Percentiles rank a stretch among this genome's conserved stretches.
phyloP scores from a whole-genome alignment of 1,284 basidiomycete genomes.

The Cutaneotrichosporon sp. region DNA sequence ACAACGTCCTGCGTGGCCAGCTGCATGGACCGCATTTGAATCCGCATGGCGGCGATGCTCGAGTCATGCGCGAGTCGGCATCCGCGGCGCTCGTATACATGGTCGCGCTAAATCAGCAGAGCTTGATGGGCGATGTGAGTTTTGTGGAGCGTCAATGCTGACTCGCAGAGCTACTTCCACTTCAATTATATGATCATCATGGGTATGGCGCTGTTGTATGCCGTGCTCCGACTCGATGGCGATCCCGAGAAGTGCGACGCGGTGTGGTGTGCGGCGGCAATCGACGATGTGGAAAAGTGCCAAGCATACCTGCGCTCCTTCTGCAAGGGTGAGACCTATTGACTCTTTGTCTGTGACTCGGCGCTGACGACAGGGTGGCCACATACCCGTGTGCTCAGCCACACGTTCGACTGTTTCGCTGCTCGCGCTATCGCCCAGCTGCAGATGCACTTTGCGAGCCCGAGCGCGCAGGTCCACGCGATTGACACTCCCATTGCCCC shows the following conservation, averaged over 20 bases:
- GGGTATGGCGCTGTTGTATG: conserved; percentile 8
- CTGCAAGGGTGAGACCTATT: background rate
- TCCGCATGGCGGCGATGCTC: background rate
- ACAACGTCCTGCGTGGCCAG: conserved; percentile 4
- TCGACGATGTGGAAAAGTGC: background rate
- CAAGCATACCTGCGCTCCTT: background rate
- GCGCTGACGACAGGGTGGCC: background rate
- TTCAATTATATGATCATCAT: conserved; percentile 6
- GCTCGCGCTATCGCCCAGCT: background rate
- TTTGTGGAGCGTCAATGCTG: no score
- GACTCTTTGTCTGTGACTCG: no score
- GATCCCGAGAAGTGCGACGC: background rate
- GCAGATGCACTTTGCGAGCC: background rate
- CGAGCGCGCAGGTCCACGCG: background rate
- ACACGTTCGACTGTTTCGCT: background rate
- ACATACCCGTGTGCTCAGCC: background rate
- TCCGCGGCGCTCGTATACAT: background rate
- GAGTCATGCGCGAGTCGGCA: conserved; percentile 7
- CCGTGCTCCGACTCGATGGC: conserved; percentile 2
- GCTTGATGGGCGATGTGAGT: conserved; percentile 3
- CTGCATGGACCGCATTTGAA: conserved; percentile 7
- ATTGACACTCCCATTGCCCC: background rate
- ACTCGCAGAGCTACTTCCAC: conserved; percentile 7
- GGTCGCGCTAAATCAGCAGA: conserved; percentile 1
- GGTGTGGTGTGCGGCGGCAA: background rate